phyloP scores from a whole-genome alignment of 2,329 filamentous ascomycete species.

The Colletotrichum sojae region DNA sequence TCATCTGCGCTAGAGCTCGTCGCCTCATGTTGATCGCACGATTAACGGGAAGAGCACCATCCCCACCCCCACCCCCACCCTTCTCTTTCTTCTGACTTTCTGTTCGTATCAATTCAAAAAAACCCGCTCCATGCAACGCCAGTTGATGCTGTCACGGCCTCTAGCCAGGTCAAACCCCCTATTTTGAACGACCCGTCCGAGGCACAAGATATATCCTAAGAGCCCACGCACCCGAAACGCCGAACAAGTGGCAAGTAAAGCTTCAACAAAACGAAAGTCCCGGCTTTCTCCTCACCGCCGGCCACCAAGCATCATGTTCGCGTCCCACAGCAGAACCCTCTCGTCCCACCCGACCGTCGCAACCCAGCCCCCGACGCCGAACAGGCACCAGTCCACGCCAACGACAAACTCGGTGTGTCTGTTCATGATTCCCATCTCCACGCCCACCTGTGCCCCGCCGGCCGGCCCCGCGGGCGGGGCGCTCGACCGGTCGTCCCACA shows the following conservation, averaged over 20 bases:
- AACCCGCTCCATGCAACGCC: background rate
- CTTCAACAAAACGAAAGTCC: background rate
- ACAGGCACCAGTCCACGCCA: constrained; percentile 97
- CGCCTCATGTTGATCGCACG: too few species aligned
- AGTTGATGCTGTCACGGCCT: constrained; percentile 9
- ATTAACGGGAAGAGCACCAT: background rate
- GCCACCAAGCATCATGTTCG: constrained; percentile 63
- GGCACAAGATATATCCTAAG: background rate
- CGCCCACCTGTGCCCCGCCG: constrained; percentile 66
- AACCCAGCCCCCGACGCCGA: constrained; percentile 95
- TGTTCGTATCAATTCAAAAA: background rate
- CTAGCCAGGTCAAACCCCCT: background rate
- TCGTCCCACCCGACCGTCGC: constrained; percentile 97
- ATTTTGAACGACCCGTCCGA: background rate
- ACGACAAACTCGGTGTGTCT: constrained; percentile 96
- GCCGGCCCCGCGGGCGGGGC: constrained; percentile 54
- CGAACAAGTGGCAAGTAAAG: constrained; percentile 7
- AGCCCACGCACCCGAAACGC: constrained; percentile 17
- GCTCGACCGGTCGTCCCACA: constrained; percentile 85
- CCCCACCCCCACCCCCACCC: too few species aligned
- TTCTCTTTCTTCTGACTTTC: background rate
- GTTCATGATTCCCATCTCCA: constrained; percentile 89
- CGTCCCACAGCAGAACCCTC: constrained; percentile 91
- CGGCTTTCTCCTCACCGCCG: constrained; percentile 15
- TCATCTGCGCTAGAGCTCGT: too few species aligned